Evolutionary conservation across 2,329 filamentous ascomycete genomes (phyloP).

Genomic region (Monosporascus sp.): DNA sequence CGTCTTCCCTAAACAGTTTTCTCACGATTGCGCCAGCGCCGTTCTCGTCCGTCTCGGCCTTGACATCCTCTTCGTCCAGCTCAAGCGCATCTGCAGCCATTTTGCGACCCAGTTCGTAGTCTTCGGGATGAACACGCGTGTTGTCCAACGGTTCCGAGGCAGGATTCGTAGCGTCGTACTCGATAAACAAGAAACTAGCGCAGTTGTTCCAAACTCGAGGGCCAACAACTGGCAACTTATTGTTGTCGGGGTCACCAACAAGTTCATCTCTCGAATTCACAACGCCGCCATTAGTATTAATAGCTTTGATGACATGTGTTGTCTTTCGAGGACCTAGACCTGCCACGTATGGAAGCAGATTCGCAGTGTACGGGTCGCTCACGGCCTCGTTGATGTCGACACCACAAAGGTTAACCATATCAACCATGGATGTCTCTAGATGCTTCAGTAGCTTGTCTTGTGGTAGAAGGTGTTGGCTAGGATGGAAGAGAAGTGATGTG

Average conservation of each 20-base stretch:
- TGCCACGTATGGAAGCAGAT: constrained; percentile 83
- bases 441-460: constrained; percentile 81
- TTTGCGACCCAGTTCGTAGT: constrained; percentile 96
- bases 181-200: constrained; percentile 88
- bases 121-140: constrained; percentile 94
- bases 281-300: constrained; percentile 83
- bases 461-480: constrained; percentile 81
- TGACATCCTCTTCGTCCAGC: constrained; percentile 95
- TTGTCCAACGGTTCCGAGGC: constrained; percentile 91
- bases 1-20: constrained; percentile 90
- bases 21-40: constrained; percentile 86
- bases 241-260: constrained; percentile 78
- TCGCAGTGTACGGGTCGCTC: constrained; percentile 72
- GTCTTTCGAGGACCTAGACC: constrained; percentile 92
- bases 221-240: constrained; percentile 73
- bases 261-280: constrained; percentile 82
- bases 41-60: constrained; percentile 86
- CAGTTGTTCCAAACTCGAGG: constrained; percentile 94
- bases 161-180: constrained; percentile 76
- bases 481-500: constrained; percentile 79
- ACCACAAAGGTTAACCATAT: constrained; percentile 95
- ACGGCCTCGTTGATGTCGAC: constrained; percentile 94
- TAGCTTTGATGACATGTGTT: constrained; percentile 76
- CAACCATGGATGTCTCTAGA: constrained; percentile 93
- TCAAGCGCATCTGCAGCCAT: constrained; percentile 97